phyloP scores from a whole-genome alignment of 176 grass and related monocot species.

The Leersia perrieri region DNA sequence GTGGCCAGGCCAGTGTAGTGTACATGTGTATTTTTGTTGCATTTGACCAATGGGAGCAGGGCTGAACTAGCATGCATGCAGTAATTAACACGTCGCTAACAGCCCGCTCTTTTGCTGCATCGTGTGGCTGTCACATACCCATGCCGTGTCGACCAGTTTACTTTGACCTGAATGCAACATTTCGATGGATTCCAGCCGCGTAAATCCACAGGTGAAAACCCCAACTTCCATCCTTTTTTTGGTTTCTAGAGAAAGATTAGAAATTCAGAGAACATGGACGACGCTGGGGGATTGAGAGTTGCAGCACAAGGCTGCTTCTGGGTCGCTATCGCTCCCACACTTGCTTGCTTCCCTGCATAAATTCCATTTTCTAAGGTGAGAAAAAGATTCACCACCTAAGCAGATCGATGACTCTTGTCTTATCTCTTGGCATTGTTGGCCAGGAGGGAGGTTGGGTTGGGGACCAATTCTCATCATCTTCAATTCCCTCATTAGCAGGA shows the following conservation, averaged over 20 bases:
- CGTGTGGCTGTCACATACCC: constrained; percentile 7
- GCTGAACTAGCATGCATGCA: background rate
- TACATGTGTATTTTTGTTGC: background rate
- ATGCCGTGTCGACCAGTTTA: background rate
- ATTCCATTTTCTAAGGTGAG: constrained; percentile 13
- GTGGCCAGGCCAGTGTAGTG: background rate
- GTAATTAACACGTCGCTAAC: background rate
- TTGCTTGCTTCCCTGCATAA: background rate
- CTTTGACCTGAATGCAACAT: background rate
- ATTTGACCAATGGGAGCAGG: background rate
- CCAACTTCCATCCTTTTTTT: background rate
- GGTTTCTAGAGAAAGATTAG: background rate
- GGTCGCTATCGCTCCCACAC: background rate
- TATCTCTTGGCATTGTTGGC: constrained; percentile 30
- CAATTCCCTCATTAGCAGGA: background rate
- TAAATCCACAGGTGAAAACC: background rate
- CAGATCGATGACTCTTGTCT: constrained; percentile 27
- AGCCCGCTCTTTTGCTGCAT: background rate
- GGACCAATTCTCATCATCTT: constrained; percentile 1
- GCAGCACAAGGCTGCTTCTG: background rate
- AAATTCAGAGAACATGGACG: background rate
- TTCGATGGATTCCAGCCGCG: background rate
- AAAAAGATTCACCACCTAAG: constrained; percentile 34
- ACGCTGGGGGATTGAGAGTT: constrained; percentile 6
- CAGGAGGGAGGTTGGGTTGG: background rate